Evolutionary conservation across 2,329 filamentous ascomycete species (phyloP).

Genomic region (Botryotinia calthae): DNA sequence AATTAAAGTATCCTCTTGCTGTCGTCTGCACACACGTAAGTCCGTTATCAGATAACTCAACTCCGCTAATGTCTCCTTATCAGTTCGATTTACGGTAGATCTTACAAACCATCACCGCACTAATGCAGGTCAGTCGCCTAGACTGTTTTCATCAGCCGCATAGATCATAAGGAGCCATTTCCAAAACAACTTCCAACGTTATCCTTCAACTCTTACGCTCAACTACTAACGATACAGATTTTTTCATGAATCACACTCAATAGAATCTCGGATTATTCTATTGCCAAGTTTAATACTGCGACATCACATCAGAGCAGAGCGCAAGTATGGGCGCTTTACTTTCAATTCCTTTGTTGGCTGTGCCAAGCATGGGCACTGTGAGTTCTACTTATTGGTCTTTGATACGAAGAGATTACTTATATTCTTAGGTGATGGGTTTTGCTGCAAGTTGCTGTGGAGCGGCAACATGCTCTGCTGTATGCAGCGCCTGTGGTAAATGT

Average conservation of each 20-base stretch:
- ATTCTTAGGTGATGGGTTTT: conserved; percentile 66
- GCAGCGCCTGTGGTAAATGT: conserved; percentile 93
- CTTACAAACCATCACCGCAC: conserved; percentile 8
- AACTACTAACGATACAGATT: conserved; percentile 5
- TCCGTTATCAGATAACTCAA: conserved; percentile 7
- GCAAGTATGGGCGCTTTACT: conserved; percentile 81
- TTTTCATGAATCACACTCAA: neutral
- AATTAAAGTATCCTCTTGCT: conserved; percentile 18
- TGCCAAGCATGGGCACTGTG: conserved; percentile 86
- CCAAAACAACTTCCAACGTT: neutral
- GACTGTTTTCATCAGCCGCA: conserved; percentile 21
- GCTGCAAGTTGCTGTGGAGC: conserved; percentile 93
- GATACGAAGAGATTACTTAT: conserved; percentile 26
- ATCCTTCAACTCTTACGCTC: neutral
- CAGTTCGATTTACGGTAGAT: conserved; percentile 10
- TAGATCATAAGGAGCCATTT: conserved; percentile 21
- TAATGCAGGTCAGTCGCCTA: conserved; percentile 9
- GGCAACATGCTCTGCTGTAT: conserved; percentile 93
- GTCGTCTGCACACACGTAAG: conserved; percentile 16
- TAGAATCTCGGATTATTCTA: neutral
- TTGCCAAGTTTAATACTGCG: conserved; percentile 1
- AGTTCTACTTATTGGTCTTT: conserved; percentile 41
- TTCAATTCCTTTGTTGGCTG: conserved; percentile 81
- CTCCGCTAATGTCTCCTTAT: conserved; percentile 10
- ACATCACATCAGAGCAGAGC: neutral